Evolutionary conservation across 805 yeast species (phyloP), one percentile per base, ranked within the genome.

Genomic region (Zygosaccharomyces siamensis): DNA sequence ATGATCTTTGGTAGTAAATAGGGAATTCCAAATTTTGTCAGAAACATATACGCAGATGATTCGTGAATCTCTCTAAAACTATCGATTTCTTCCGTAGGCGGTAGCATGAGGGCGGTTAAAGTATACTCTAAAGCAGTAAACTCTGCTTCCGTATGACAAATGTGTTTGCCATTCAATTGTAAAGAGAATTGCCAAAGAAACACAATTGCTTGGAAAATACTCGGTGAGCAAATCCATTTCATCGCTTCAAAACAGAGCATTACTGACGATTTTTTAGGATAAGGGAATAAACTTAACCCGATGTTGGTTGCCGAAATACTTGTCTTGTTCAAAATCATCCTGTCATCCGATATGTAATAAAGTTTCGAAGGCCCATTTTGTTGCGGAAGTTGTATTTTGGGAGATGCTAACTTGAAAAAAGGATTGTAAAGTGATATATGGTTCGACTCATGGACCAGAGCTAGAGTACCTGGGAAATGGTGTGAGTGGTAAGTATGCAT

Each of bases 1-100:
- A 82, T 74, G 8, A 87, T 74, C 49, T 78, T 81, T 0, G 92
- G 85, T 0, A 82, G 68, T 57, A 81, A 65, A 27, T 80, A 79
- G n/a, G 72, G 67, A 28, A 82, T 65, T 4, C 76, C 57, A 24
- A 30, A 43, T 24, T 45, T 37, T 12, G 28, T 57, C 32, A 55
- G 53, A 43, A 49, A 64, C 61, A 45, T 46, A 18, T 54, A 52
- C n/a, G 49, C 40, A 11, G 26, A 24, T 16, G 50, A 28, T 39
- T 53, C 46, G 30, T 39, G 48, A 8, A 50, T 16, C 18, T 38
- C 40, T 23, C 39, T 35, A 14, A 32, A 26, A 10, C 24, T 23
- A 16, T 33, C 28, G 14, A 14, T 20, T 2, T 47, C 46, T 11
- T 40, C 42, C 8, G 14, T 20, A 8, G 45, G 45, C 20, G 46